Evolutionary conservation across 2,329 filamentous ascomycete genomes (phyloP), one percentile per base, ranked within the genome.

Genomic region (Fusarium cicatricum): DNA sequence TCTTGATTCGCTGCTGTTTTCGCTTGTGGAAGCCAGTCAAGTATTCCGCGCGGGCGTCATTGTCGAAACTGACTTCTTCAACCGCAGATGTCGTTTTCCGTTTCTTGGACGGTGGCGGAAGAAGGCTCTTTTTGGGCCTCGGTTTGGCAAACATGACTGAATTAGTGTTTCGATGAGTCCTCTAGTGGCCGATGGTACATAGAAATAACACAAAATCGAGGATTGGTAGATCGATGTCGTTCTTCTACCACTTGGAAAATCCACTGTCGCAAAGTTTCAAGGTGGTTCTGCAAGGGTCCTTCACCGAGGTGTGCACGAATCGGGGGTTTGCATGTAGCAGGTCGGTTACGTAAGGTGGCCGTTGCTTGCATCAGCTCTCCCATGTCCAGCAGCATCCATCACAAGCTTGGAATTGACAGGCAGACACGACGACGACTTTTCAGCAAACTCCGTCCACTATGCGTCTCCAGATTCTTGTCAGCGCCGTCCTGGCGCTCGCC

Each of bases 1-100:
- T 82, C 78, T 96, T 96, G 64, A 88, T 87, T 32, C 95, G 85
- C 73, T 92, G 90, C 47, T 90, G 78, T 75, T 97, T 98, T 75
- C 95, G 89, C 82, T 98, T 99, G 80, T 94, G 93, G 77, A 99
- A 99, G 3, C 95, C 95, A 0, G 92, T 97, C 53, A 99, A 82
- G 72, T 91, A 99, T 70, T 98, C 92, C 62, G 90, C 80, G 62
- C 95, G 88, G 39, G 90, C 90, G 58, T 83, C 82, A 58, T 83
- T 78, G 77, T 99, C 92, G 77, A 98, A 99, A 46, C 80, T 86
- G 74, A 99, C 89, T 73, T 96, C 91, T 70, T 93, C 91, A 56
- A 91, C 80, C 33, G 80, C 77, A 39, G 80, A 78, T 12, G 81
- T 71, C 58, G 75, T 74, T 73, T 90, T 91, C 62, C 90, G 82